phyloP scores from a whole-genome alignment of 2,329 filamentous ascomycete genomes.

The Ophiostoma perfectum region DNA sequence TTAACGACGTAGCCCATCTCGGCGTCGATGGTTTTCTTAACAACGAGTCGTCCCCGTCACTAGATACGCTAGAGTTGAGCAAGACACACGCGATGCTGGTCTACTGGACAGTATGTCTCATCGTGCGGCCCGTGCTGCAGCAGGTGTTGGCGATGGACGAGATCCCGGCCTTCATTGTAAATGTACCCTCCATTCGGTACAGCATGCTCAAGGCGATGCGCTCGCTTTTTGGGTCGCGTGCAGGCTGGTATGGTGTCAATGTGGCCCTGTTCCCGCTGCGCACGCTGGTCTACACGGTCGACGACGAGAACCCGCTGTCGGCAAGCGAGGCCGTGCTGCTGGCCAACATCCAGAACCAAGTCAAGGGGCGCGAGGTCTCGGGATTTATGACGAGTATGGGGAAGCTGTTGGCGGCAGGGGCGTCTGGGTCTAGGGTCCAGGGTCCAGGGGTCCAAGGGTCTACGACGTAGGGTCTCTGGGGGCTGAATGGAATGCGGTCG shows the following conservation, averaged over 20 bases:
- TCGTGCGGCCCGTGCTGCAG: background rate
- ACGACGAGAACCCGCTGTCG: background rate
- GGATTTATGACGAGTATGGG: slow-evolving; percentile 18
- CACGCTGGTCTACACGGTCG: slow-evolving; percentile 2
- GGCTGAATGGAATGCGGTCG: too few relatives aligned
- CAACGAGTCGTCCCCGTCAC: background rate
- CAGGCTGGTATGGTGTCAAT: slow-evolving; percentile 17
- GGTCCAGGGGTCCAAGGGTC: too few relatives aligned
- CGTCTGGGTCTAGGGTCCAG: too few relatives aligned
- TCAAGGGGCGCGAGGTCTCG: slow-evolving; percentile 9
- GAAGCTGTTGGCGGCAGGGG: background rate
- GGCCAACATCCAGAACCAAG: background rate
- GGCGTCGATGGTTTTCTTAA: background rate
- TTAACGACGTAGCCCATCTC: background rate
- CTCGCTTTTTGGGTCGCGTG: background rate
- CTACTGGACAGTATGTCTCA: background rate
- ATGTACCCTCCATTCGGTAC: background rate
- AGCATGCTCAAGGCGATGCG: slow-evolving; percentile 2
- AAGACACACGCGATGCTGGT: background rate
- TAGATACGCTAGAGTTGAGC: background rate
- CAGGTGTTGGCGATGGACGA: background rate
- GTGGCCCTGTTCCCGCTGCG: slow-evolving; percentile 20
- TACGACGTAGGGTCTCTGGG: too few relatives aligned
- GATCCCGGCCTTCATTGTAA: background rate
- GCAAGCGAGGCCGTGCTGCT: background rate